Evolutionary conservation across 495 filamentous ascomycete genomes (phyloP).

Genomic region (Hypoxylon trugodes): DNA sequence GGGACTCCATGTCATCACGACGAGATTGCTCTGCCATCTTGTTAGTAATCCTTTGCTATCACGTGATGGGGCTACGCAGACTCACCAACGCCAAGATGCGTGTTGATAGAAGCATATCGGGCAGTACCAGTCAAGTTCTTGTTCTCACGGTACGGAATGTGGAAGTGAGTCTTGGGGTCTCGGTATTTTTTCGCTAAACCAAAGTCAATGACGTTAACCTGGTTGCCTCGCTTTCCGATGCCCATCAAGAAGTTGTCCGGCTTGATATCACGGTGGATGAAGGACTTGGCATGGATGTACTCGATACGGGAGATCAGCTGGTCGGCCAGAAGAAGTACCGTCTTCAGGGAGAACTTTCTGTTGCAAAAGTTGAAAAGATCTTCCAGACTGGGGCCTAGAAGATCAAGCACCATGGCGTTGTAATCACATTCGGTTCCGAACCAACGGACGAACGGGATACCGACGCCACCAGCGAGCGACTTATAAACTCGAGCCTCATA

Average conservation of each 20-base stretch:
- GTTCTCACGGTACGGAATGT: constrained; percentile 99
- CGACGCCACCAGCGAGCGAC: constrained; percentile 96
- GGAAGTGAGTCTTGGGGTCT: constrained; percentile 99
- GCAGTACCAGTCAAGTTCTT: constrained; percentile 99
- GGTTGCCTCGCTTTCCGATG: constrained; percentile 99
- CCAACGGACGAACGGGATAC: constrained; percentile 99
- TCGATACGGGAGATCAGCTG: constrained; percentile 99
- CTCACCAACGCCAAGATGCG: constrained; percentile 90
- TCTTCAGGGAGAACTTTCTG: constrained; percentile 99
- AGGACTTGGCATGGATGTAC: constrained; percentile 99
- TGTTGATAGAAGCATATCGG: constrained; percentile 99
- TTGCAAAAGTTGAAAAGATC: constrained; percentile 99
- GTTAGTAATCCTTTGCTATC: constrained; percentile 41
- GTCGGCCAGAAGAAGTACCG: constrained; percentile 96
- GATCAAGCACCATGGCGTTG: constrained; percentile 99
- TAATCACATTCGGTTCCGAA: constrained; percentile 99
- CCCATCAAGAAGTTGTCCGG: constrained; percentile 99
- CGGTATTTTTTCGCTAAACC: constrained; percentile 99
- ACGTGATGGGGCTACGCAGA: background rate
- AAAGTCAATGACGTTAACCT: constrained; percentile 99
- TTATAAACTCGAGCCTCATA: constrained; percentile 99
- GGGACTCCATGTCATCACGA: constrained; percentile 99
- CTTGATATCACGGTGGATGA: constrained; percentile 99
- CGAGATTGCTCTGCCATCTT: constrained; percentile 86
- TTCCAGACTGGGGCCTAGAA: constrained; percentile 96